Percentiles rank a stretch among this genome's conserved stretches.
These are phyloP conservation scores for Blastomyces gilchristii DNA, from an alignment of 2,329 filamentous ascomycete genomes.

Conservation along the genomic window DNA sequence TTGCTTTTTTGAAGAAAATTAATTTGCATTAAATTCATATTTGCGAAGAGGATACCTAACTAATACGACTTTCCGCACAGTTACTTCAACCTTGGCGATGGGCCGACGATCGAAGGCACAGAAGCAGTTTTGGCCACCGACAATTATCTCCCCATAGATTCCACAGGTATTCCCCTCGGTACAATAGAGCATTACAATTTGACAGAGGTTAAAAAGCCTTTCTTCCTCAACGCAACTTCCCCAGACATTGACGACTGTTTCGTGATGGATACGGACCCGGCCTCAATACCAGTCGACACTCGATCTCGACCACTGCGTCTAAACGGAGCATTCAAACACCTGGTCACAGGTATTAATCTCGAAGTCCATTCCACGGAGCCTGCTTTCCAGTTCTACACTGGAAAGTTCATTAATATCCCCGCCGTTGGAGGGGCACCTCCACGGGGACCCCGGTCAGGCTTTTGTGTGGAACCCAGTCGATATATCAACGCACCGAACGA, in stretches of 20 bases:
- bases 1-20: background rate
- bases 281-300: constrained; percentile 55
- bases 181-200: constrained; percentile 54
- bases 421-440: constrained; percentile 50
- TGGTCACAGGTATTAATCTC: constrained; percentile 64
- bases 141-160: constrained; percentile 64
- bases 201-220: constrained; percentile 55
- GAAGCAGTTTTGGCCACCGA: constrained; percentile 48
- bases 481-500: constrained; percentile 84
- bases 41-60: background rate
- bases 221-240: constrained; percentile 59
- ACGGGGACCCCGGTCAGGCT: constrained; percentile 59
- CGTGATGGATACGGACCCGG: constrained; percentile 56
- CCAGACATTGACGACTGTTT: constrained; percentile 89
- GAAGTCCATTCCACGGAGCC: constrained; percentile 88
- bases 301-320: constrained; percentile 52
- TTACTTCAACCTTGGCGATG: constrained; percentile 57
- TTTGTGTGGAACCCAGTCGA: constrained; percentile 85
- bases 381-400: constrained; percentile 94
- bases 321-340: constrained; percentile 63
- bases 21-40: background rate
- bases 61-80: constrained; percentile 27
- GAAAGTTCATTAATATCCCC: constrained; percentile 70
- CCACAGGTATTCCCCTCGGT: constrained; percentile 62
- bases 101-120: constrained; percentile 52